Base-by-base conservation (phyloP, 805 yeast species). In the Wilhelminamyces savonicus region DNA sequence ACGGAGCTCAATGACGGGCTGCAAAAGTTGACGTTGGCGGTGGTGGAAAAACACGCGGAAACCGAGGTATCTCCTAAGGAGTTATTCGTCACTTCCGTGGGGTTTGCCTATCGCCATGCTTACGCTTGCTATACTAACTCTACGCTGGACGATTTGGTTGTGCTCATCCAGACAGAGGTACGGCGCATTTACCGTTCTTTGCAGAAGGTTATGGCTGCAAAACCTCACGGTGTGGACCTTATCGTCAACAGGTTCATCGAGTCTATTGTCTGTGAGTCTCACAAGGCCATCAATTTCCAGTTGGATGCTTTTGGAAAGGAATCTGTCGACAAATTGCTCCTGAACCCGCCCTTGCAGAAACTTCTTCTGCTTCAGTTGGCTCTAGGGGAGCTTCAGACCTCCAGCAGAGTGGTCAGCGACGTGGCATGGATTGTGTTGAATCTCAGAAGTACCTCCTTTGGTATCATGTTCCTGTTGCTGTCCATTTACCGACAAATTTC, bases 291-390 rank as follows among this genome's bases (percentile, higher is more conserved):
- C 36, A 81, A 76, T 44, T 78, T 85, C 44, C 74, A 77, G 19
- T 64, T 85, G 31, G 83, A 81, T 46, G 50, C 55, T 0, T 74
- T 76, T 27, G 70, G 78, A 6, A 74, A 76, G 31, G 95, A 84
- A 32, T 82, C 78, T 28, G 76, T 82, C 3, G 95, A 85, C 45
- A 78, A 79, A 45, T 61, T 84, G 36, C 56, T 85, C 23, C 78
- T 79, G 13, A 78, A 78, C 43, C 90, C 90, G 9, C 86, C 92
- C 2, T 62, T 83, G 30, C 95, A 84, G 46, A 69, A 81, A 30
- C 56, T 86, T 27, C 55, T 85, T 21, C 73, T 85, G 11, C 58
- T 85, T 30, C 94, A 85, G 46, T 62, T 81, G 33, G 61, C 77
- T 0, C 48, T 85, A 23, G 90, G 92, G 10, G 68, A 59, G 37